Base-by-base conservation (phyloP, 345 rosid genomes). In the Gossypium thurberi region DNA sequence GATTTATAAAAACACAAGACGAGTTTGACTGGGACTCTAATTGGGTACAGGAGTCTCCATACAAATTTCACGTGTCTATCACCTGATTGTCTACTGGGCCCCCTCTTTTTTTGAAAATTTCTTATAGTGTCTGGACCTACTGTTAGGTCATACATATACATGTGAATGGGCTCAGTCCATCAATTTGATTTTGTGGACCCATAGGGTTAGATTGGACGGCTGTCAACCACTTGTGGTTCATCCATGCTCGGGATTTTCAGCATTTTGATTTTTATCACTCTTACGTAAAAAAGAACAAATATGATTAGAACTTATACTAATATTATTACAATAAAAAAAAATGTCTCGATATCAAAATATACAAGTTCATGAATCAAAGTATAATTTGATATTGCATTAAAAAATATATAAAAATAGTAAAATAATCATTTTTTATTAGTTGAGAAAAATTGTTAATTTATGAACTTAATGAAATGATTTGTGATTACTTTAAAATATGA, bases 141-240 rank as follows among this genome's bases (percentile, higher is more conserved):
- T 64, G 40, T 44, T 11, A 65, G 33, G 6, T 28, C 48, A 3
- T 50, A 78, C 79, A 78, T 69, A 3, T 50, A 78, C 81, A 79
- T 72, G 82, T 77, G 79, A 76, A 46, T 65, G 43, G 58, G 74
- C 50, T 63, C 57, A 44, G 73, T 17, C 17, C 58, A 10, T 1
- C 10, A 23, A 56, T 10, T 37, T 60, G 71, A 69, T 65, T 65
- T 74, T 23, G 56, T 46, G 75, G 82, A 75, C 33, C 78, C 81
- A 7, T 1, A 5, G 26, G 1, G 3, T 26, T 68, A 23, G 26
- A 44, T 0, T 25, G 40, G 63, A 44, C 63, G 33, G 76, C 48
- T 55, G 3, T 15, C 43, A n/a, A 58, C 10, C 70, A 17, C 5
- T 73, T 68, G 78, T 73, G 76, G 74, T 2, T 33, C 40, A 33